Evolutionary conservation across 2,329 filamentous ascomycete genomes (phyloP).

Genomic region (Phyllosticta capitalensis): DNA sequence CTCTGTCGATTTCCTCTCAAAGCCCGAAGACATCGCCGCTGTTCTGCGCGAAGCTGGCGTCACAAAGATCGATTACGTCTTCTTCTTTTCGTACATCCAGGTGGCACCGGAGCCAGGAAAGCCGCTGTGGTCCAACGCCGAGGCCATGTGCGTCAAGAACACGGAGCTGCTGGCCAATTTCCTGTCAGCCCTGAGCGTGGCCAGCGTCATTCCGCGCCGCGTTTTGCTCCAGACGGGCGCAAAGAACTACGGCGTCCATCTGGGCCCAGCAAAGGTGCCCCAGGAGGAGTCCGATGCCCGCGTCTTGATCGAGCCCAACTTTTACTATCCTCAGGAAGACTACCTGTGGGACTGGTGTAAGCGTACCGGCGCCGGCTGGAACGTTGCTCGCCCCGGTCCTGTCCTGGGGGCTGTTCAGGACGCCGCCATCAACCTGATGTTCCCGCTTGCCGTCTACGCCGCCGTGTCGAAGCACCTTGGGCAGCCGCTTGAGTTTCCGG

Average conservation of each 20-base stretch:
- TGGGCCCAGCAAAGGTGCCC: constrained; percentile 36
- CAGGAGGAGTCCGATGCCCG: constrained; percentile 39
- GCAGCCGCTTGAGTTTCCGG: constrained; percentile 35
- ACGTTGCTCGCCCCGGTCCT: constrained; percentile 38
- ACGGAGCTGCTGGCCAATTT: constrained; percentile 39
- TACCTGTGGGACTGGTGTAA: constrained; percentile 35
- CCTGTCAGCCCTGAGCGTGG: constrained; percentile 33
- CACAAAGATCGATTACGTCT: constrained; percentile 35
- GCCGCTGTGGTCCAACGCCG: constrained; percentile 40
- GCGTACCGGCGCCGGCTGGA: constrained; percentile 31
- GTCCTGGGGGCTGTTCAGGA: constrained; percentile 42
- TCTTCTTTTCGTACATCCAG: constrained; percentile 49
- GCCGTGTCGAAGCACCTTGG: constrained; percentile 36
- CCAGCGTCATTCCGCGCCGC: constrained; percentile 35
- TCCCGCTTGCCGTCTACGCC: constrained; percentile 42
- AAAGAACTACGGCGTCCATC: constrained; percentile 44
- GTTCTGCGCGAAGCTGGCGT: constrained; percentile 26
- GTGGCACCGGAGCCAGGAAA: constrained; percentile 36
- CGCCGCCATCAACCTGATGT: constrained; percentile 41
- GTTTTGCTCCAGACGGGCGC: constrained; percentile 44
- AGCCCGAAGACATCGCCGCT: constrained; percentile 27
- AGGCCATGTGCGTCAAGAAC: constrained; percentile 42
- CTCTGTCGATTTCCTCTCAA: constrained; percentile 31
- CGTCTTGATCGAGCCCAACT: constrained; percentile 39
- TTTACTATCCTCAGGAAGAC: constrained; percentile 49